Conservation (phyloP, 306 rosid genomes). For the Vigna unguiculata region DNA sequence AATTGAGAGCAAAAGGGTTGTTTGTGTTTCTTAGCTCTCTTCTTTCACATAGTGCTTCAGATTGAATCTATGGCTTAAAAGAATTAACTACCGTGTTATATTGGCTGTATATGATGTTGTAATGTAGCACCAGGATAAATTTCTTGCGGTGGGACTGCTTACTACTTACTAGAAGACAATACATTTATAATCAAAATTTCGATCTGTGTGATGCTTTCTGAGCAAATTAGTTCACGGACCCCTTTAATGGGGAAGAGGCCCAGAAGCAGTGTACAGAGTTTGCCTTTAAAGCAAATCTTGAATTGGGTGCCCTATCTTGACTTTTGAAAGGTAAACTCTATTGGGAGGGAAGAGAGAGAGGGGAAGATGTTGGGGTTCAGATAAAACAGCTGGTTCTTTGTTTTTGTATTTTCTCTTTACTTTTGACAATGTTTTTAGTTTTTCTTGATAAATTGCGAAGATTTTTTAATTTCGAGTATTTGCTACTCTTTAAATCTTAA, state of each 20-base stretch:
- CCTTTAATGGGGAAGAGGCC: conserved; percentile 22
- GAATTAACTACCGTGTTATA: not conserved
- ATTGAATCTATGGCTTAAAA: conserved; percentile 6
- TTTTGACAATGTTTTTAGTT: conserved; percentile 5
- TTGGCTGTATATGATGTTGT: conserved; percentile 1
- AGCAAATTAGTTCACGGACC: conserved; percentile 9
- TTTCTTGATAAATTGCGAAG: not conserved
- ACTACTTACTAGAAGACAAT: conserved; percentile 5
- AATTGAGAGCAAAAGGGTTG: not conserved
- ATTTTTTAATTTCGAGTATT: no score
- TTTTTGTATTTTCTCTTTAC: conserved; percentile 9
- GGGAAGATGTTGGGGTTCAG: conserved; percentile 15
- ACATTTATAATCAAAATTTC: conserved; percentile 13
- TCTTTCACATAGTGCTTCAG: not conserved
- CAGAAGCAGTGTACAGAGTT: not conserved
- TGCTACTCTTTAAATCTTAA: not conserved
- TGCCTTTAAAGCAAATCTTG: conserved; percentile 4
- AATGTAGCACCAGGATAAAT: conserved; percentile 12
- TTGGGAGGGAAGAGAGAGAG: not conserved
- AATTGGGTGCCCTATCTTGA: not conserved
- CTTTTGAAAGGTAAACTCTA: not conserved
- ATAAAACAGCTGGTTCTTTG: conserved; percentile 17
- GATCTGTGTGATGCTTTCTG: not conserved
- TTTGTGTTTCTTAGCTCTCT: not conserved
- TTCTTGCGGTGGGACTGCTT: conserved; percentile 22